Evolutionary conservation across 2,329 filamentous ascomycete genomes (phyloP), one percentile per base, ranked within the genome.

Genomic region (Fusarium guadeloupense): DNA sequence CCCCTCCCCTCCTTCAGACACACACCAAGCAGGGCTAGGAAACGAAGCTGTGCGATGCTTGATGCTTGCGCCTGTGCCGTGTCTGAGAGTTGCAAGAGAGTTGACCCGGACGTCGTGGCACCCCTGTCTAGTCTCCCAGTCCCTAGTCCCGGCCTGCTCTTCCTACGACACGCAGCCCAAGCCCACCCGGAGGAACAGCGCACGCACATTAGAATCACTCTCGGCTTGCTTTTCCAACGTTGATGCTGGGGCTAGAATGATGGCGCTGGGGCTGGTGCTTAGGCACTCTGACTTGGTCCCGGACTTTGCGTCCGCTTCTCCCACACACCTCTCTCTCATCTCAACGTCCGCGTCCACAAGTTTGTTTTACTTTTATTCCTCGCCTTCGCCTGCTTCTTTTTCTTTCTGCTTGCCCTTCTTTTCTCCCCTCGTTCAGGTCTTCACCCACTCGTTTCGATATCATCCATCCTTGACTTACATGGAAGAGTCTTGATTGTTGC

Each of bases 71-170:
- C 54, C 28, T 64, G 42, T 45, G 26, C 50, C 46, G 50, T 63
- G 58, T 65, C 54, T 66, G 62, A 53, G 58, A 65, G 54, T 66
- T 62, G 58, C 51, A 47, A 63, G 62, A 65, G 62, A 65, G 49
- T 59, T 52, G 62, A 63, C 28, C 51, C 47, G 37, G 50, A 55
- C 50, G 40, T 41, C 39, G 23, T 56, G 17, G 37, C 34, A 58
- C 58, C 62, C 62, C 45, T 49, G 62, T 33, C 40, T 65, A 59
- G 62, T 44, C 40, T 21, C 34, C n/a, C n/a, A n/a, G n/a, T n/a
- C n/a, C n/a, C 5, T 66, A 59, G 62, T 44, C 34, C 26, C 35
- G 39, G 28, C 20, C 42, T 44, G 35, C 35, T 43, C 40, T 45
- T 37, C 42, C 49, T 58, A 57, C 45, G 52, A 67, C 59, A 57